Evolutionary conservation across 2,329 filamentous ascomycete genomes (phyloP).

Genomic region (Colletotrichum sp.): DNA sequence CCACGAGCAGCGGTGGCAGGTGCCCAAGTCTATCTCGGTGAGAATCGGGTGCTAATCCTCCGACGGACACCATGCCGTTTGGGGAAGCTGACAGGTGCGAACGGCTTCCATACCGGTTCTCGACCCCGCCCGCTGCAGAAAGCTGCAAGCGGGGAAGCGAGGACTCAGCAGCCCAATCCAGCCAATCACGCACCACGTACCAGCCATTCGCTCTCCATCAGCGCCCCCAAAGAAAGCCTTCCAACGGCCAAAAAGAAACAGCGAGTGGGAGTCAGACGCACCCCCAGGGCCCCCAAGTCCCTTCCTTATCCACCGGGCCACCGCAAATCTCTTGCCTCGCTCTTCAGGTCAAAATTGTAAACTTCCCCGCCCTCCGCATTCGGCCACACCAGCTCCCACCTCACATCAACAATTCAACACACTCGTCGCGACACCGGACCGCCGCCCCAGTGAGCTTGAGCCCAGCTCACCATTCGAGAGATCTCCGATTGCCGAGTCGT

Average conservation of each 20-base stretch:
- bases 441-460: constrained; percentile 19
- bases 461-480: constrained; percentile 13
- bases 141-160: background rate
- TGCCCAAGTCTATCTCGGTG: background rate
- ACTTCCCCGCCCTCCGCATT: constrained; percentile 24
- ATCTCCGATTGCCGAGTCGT: constrained; percentile 12
- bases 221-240: background rate
- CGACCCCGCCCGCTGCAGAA: constrained; percentile 14
- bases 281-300: background rate
- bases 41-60: background rate
- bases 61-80: background rate
- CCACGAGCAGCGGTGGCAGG: background rate
- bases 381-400: constrained; percentile 19
- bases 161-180: background rate
- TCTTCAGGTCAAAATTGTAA: constrained; percentile 20
- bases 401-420: constrained; percentile 17
- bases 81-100: constrained; percentile 12
- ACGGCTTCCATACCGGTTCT: background rate
- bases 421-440: constrained; percentile 25
- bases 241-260: constrained; percentile 12
- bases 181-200: background rate
- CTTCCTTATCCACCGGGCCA: constrained; percentile 3
- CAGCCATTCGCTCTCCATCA: background rate
- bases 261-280: background rate
- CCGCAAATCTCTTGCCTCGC: constrained; percentile 21